A percentile compares a stretch with the other conserved stretches of the same genome.
Conservation (phyloP, 106 monocot genomes). For the Alisma plantagoaquatica region DNA sequence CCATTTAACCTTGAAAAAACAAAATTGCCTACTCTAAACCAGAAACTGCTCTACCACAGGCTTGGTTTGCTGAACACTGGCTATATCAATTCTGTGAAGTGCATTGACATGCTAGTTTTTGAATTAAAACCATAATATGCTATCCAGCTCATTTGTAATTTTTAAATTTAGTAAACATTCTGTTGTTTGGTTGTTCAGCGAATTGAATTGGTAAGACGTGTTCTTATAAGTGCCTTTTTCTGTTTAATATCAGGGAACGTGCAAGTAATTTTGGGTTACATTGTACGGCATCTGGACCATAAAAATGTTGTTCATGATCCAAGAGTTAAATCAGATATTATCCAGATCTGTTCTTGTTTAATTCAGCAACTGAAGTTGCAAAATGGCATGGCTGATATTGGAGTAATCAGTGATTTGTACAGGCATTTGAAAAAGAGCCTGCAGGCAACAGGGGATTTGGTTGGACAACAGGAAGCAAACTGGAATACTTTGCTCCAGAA, state of each 20-base stretch:
- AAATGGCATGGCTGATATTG: conserved; percentile 58
- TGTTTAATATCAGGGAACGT: conserved; percentile 48
- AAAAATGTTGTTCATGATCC: conserved; percentile 74
- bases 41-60: no score
- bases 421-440: conserved; percentile 92
- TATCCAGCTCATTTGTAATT: no score
- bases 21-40: no score
- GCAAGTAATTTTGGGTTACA: conserved; percentile 52
- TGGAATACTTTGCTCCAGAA: conserved; percentile 69
- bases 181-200: no score
- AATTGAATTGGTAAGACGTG: no score
- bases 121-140: no score
- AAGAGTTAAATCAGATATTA: conserved; percentile 63
- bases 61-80: no score
- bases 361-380: conserved; percentile 44
- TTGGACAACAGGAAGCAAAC: conserved; percentile 38
- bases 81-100: no score
- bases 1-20: no score
- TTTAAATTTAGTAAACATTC: no score
- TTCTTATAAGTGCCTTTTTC: neutral
- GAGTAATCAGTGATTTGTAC: conserved; percentile 58
- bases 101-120: no score
- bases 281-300: conserved; percentile 83
- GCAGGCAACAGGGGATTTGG: conserved; percentile 50
- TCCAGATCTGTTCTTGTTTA: conserved; percentile 57